Conservation (phyloP, 192 early-diverging fungal species). For the Entomortierella parvispora region DNA sequence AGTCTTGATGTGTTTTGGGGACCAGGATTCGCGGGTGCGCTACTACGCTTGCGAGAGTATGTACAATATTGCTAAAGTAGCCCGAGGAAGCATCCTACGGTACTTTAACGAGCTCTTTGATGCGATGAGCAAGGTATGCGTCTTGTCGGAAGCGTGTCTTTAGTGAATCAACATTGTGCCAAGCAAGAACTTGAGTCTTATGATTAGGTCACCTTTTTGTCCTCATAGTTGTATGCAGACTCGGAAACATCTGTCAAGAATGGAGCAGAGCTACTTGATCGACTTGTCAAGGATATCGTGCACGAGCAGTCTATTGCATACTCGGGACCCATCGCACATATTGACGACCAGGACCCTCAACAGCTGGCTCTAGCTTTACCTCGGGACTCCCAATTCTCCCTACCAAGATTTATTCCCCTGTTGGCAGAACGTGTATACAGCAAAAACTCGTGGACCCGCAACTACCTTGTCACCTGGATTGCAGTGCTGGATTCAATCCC, state of each 20-base stretch:
- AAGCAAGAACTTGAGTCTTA: background rate
- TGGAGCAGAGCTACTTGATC: slow-evolving; percentile 93
- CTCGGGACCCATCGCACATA: slow-evolving; percentile 40
- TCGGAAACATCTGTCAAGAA: slow-evolving; percentile 91
- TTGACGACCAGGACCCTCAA: slow-evolving; percentile 50
- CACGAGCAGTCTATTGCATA: slow-evolving; percentile 88
- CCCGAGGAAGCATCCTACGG: slow-evolving; percentile 83
- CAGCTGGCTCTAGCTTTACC: slow-evolving; percentile 61
- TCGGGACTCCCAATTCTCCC: slow-evolving; percentile 81
- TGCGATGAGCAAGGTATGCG: slow-evolving; percentile 85
- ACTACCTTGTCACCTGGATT: slow-evolving; percentile 97
- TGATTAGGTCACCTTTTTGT: background rate
- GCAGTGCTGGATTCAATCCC: slow-evolving; percentile 91
- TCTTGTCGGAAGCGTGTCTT: no score
- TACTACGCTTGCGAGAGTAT: slow-evolving; percentile 99
- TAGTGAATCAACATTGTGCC: no score
- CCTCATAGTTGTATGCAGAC: slow-evolving; percentile 82
- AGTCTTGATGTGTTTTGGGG: slow-evolving; percentile 90
- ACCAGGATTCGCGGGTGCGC: slow-evolving; percentile 92
- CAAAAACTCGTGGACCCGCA: slow-evolving; percentile 88
- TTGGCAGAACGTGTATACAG: slow-evolving; percentile 92
- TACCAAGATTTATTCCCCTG: slow-evolving; percentile 94
- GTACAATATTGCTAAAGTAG: slow-evolving; percentile 99
- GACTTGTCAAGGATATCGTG: slow-evolving; percentile 97
- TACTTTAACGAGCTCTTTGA: slow-evolving; percentile 99